phyloP scores from a whole-genome alignment of 75 land plant species.

The Sequoia sempervirens region DNA sequence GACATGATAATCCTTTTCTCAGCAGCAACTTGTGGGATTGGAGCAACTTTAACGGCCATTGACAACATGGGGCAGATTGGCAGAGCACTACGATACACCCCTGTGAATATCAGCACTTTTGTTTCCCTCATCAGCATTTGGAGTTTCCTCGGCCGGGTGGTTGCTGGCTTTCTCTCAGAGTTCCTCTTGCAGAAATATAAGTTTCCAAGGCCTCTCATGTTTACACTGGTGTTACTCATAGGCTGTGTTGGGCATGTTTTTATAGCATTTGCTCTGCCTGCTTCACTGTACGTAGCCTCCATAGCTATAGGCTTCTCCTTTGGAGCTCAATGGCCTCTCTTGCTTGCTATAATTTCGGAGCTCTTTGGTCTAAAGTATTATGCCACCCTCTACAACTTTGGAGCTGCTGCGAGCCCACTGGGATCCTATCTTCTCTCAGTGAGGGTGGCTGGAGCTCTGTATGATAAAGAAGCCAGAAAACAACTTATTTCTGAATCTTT shows the following conservation, averaged over 20 bases:
- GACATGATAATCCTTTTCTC: background rate
- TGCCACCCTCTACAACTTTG: slow-evolving; percentile 33
- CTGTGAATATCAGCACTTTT: slow-evolving; percentile 38
- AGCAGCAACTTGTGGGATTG: slow-evolving; percentile 30
- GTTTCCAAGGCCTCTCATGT: slow-evolving; percentile 24
- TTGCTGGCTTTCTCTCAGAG: slow-evolving; percentile 57
- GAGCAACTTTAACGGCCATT: slow-evolving; percentile 57
- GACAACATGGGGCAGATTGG: slow-evolving; percentile 66
- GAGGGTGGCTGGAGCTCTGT: slow-evolving; percentile 27
- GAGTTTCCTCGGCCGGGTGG: slow-evolving; percentile 55
- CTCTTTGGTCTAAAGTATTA: slow-evolving; percentile 34
- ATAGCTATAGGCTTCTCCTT: slow-evolving; percentile 56
- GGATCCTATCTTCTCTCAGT: slow-evolving; percentile 69
- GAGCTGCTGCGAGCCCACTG: slow-evolving; percentile 47
- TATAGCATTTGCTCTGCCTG: slow-evolving; percentile 12
- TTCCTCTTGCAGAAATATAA: slow-evolving; percentile 21
- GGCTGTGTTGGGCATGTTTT: slow-evolving; percentile 23
- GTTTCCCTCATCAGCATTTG: slow-evolving; percentile 69
- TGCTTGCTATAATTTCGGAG: slow-evolving; percentile 40
- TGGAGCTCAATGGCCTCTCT: slow-evolving; percentile 53
- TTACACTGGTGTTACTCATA: slow-evolving; percentile 10
- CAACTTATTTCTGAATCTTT: slow-evolving; percentile 30
- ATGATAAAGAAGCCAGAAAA: too few species aligned
- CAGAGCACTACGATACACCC: slow-evolving; percentile 44
- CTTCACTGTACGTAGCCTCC: slow-evolving; percentile 44